Percentiles rank a stretch among this genome's conserved stretches.
phyloP scores from a whole-genome alignment of 2,329 filamentous ascomycete genomes.

The Pseudogymnoascus sp. region DNA sequence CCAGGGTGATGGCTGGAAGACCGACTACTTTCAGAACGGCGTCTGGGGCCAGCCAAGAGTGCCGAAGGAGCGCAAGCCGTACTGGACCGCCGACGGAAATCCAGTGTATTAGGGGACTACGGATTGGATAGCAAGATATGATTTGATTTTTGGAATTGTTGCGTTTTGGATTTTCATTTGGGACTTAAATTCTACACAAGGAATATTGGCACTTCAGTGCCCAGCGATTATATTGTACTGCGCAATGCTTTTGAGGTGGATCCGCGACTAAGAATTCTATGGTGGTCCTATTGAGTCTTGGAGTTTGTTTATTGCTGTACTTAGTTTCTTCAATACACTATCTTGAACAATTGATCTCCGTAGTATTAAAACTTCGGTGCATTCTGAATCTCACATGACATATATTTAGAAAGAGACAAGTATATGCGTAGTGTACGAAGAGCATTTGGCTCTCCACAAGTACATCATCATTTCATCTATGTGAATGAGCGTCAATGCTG shows the following conservation, averaged over 20 bases:
- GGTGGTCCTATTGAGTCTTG: neutral
- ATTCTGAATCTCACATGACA: neutral
- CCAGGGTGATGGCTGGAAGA: constrained; percentile 3
- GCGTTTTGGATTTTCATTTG: neutral
- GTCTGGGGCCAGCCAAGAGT: neutral
- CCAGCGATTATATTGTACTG: neutral
- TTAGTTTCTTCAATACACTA: neutral
- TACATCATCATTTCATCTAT: constrained; percentile 7
- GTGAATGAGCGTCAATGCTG: constrained; percentile 4
- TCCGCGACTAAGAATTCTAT: neutral
- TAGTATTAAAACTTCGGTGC: neutral
- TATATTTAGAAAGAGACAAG: neutral
- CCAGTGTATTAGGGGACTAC: neutral
- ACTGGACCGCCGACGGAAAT: neutral
- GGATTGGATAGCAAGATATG: neutral
- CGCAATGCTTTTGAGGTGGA: too few species aligned
- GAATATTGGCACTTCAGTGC: neutral
- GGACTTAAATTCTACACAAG: neutral
- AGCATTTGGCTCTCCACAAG: neutral
- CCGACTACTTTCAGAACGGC: neutral
- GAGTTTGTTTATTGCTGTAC: neutral
- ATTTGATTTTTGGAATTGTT: neutral
- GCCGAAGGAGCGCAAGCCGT: neutral
- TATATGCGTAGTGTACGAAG: neutral
- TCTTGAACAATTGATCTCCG: neutral